phyloP scores from a whole-genome alignment of 768 basidiomycete genomes.

The Termitomyces sp. region DNA sequence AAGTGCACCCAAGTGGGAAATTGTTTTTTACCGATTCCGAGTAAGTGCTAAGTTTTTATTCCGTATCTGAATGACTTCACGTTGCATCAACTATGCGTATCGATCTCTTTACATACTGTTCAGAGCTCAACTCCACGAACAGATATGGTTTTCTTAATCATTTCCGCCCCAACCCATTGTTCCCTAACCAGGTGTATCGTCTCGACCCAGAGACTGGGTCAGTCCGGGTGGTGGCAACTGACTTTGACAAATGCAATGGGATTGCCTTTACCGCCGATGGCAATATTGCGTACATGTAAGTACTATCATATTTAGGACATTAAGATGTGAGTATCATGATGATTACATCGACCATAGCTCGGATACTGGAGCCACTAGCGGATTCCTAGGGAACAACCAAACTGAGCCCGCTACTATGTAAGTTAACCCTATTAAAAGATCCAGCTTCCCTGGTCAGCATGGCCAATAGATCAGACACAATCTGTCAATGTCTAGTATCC shows the following conservation, averaged over 20 bases:
- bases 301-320: neutral
- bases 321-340: neutral
- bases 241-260: conserved; percentile 72
- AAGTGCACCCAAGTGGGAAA: conserved; percentile 67
- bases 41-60: conserved; percentile 33
- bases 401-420: conserved; percentile 69
- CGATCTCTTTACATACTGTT: neutral
- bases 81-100: neutral
- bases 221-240: conserved; percentile 72
- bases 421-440: conserved; percentile 18
- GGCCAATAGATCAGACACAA: neutral
- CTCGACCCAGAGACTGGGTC: conserved; percentile 64
- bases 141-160: conserved; percentile 64
- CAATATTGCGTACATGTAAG: conserved; percentile 59
- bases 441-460: neutral
- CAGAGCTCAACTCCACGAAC: neutral
- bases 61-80: neutral
- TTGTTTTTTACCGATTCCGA: conserved; percentile 74
- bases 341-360: conserved; percentile 28
- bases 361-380: conserved; percentile 51
- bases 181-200: conserved; percentile 78
- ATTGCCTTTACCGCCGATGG: conserved; percentile 71
- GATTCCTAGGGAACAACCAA: conserved; percentile 42
- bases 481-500: neutral
- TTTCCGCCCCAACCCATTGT: conserved; percentile 62